Evolutionary conservation across 768 basidiomycete genomes (phyloP), one percentile per base, ranked within the genome.

Genomic region (Collybiopsis luxurians): DNA sequence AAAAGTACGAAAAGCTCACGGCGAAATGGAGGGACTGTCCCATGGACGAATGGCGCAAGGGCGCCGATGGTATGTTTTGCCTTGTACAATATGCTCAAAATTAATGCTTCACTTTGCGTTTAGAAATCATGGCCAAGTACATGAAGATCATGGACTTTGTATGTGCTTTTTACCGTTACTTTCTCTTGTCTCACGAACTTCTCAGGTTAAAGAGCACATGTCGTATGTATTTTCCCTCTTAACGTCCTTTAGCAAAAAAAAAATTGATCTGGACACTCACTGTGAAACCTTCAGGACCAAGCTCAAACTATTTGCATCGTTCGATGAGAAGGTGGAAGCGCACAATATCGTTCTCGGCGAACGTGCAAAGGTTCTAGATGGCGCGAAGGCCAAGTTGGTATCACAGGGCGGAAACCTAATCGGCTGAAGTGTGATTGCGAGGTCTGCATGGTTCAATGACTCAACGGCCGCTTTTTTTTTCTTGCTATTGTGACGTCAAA

Each of bases 21-120:
- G 71, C 72, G 57, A 77, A 72, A 58, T 86, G 83, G 83, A 72
- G 72, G 13, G 71, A 75, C 6, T 82, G 81, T 55, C 72, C 74
- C 0, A 66, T 75, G 55, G 77, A 79, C 13, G 82, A 85, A 50
- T 85, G 85, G 85, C 64, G 71, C 4, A 71, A 77, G 24, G 85
- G 83, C 4, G 79, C 78, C 1, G 74, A 82, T 47, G 80, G 83
- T 83, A 36, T 47, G 64, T 51, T 19, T 40, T 51, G 43, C 31
- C 15, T 15, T 47, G 39, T 21, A 21, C 31, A 47, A 31, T 2
- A n/a, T 24, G 27, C 19, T 1, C 19, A 23, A n/a, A n/a, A n/a
- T n/a, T n/a, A n/a, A n/a, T n/a, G n/a, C n/a, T n/a, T n/a, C n/a
- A n/a, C n/a, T n/a, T n/a, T n/a, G n/a, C n/a, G 10, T 48, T 15